phyloP scores from a whole-genome alignment of 495 filamentous ascomycete genomes.

The Xylaria acuta region DNA sequence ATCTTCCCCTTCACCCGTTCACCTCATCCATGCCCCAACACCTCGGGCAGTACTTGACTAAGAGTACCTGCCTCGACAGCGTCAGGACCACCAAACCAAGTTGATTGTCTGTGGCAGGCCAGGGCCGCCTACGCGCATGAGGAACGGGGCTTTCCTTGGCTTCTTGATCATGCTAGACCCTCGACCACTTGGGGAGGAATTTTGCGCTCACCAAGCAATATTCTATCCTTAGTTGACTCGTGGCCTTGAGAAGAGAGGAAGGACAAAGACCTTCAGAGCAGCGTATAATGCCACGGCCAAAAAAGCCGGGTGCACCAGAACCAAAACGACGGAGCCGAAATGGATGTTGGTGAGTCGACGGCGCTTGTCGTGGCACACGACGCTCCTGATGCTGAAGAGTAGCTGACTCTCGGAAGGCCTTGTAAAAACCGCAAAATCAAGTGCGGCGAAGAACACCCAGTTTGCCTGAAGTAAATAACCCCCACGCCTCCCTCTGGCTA shows the following conservation, averaged over 20 bases:
- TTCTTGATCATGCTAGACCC: constrained; percentile 41
- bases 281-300: constrained; percentile 69
- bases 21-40: constrained; percentile 17
- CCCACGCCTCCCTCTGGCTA: constrained; percentile 20
- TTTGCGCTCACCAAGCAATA: constrained; percentile 40
- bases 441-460: constrained; percentile 83
- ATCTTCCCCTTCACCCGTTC: constrained; percentile 19
- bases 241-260: constrained; percentile 12
- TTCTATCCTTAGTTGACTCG: constrained; percentile 38
- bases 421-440: constrained; percentile 89
- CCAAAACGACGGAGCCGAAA: constrained; percentile 78
- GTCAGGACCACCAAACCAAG: neutral
- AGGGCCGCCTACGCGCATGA: constrained; percentile 14
- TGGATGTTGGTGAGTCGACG: constrained; percentile 78
- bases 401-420: constrained; percentile 58
- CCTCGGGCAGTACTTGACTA: constrained; percentile 8
- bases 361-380: neutral
- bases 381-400: neutral
- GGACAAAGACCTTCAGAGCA: constrained; percentile 9
- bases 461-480: constrained; percentile 65
- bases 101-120: constrained; percentile 15
- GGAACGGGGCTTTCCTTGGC: constrained; percentile 25
- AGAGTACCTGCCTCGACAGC: constrained; percentile 16
- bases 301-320: constrained; percentile 68
- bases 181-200: constrained; percentile 41